phyloP scores from a whole-genome alignment of 768 basidiomycete species.

The Pisolithus microcarpus region DNA sequence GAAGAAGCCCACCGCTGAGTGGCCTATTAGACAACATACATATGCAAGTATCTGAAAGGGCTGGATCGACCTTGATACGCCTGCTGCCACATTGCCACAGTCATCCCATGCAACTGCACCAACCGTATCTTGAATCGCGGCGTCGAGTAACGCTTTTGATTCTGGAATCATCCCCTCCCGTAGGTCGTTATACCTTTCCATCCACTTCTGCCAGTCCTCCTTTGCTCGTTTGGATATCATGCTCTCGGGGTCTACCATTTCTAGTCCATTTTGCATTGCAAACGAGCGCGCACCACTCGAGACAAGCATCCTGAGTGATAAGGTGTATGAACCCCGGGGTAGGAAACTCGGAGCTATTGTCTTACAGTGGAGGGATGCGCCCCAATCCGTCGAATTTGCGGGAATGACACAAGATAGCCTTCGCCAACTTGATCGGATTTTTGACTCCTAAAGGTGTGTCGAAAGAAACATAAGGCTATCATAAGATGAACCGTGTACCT shows the following conservation, averaged over 20 bases:
- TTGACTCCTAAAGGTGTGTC: constrained; percentile 42
- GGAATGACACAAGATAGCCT: constrained; percentile 48
- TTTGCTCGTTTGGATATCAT: constrained; percentile 46
- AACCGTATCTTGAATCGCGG: constrained; percentile 67
- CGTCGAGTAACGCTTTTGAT: constrained; percentile 10
- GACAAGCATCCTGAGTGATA: constrained; percentile 46
- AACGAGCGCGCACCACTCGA: constrained; percentile 55
- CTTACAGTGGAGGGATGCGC: constrained; percentile 62
- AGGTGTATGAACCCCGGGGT: constrained; percentile 1
- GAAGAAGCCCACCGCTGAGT: constrained; percentile 66
- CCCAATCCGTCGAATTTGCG: constrained; percentile 44
- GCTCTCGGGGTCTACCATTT: constrained; percentile 34
- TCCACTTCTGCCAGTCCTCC: constrained; percentile 60
- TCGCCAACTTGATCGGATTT: constrained; percentile 63
- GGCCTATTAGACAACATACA: background rate
- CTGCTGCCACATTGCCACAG: constrained; percentile 48
- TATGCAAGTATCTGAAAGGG: background rate
- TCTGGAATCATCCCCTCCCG: background rate
- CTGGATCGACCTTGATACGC: constrained; percentile 57
- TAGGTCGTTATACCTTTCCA: constrained; percentile 29
- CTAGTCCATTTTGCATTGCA: constrained; percentile 29
- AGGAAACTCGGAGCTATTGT: background rate
- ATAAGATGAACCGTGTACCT: constrained; percentile 32
- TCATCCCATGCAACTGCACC: constrained; percentile 61
- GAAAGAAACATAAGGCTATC: background rate